Percentiles rank a stretch among this genome's conserved stretches.
phyloP scores from a whole-genome alignment of 352 stramenopile genomes.

The Phytophthora agathidicida region DNA sequence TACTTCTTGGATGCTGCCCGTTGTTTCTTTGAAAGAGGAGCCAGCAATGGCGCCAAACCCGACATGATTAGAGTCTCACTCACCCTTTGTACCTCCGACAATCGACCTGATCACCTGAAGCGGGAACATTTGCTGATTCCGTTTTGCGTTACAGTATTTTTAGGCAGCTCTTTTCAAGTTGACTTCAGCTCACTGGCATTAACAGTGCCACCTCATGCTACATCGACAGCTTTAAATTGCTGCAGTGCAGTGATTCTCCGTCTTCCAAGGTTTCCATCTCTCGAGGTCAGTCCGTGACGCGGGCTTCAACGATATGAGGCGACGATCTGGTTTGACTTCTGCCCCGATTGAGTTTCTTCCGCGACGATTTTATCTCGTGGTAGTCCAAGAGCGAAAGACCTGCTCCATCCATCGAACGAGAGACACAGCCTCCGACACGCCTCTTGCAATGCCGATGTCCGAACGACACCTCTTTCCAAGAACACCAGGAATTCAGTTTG shows the following conservation, averaged over 20 bases:
- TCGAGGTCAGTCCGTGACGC: background rate
- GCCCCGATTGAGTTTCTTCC: conserved; percentile 67
- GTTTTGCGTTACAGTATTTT: conserved; percentile 35
- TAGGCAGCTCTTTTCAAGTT: conserved; percentile 18
- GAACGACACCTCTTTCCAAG: conserved; percentile 30
- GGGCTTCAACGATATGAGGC: conserved; percentile 50
- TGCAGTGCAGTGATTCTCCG: conserved; percentile 1
- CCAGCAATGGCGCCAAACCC: conserved; percentile 15
- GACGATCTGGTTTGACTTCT: conserved; percentile 35
- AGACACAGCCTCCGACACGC: background rate
- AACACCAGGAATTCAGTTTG: conserved; percentile 46
- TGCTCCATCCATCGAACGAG: conserved; percentile 13
- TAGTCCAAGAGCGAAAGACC: conserved; percentile 43
- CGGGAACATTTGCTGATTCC: conserved; percentile 15
- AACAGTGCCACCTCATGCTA: conserved; percentile 32
- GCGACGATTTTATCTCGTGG: conserved; percentile 56
- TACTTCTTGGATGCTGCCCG: conserved; percentile 29
- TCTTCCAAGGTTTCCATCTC: background rate
- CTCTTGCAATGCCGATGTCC: background rate
- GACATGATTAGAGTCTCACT: conserved; percentile 17
- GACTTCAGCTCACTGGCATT: conserved; percentile 13
- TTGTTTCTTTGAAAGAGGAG: conserved; percentile 20
- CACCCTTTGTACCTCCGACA: conserved; percentile 1
- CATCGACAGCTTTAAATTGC: conserved; percentile 12
- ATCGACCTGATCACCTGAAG: conserved; percentile 2